A percentile compares a stretch with the other conserved stretches of the same genome.
phyloP scores from a whole-genome alignment of 2,329 filamentous ascomycete genomes.

The Periconia sp. region DNA sequence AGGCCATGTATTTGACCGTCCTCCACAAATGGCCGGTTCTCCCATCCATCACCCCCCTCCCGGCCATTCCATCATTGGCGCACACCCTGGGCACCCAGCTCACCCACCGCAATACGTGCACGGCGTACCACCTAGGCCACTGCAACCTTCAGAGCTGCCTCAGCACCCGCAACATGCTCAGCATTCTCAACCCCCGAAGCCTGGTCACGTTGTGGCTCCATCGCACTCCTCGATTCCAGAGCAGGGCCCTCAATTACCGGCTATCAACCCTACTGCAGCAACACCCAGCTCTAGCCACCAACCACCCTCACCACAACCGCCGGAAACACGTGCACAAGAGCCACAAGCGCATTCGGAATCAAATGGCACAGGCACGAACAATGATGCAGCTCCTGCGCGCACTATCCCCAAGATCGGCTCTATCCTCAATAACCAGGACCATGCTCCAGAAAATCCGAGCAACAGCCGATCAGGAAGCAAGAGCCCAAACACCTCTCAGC shows the following conservation, averaged over 20 bases:
- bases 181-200: conserved; percentile 41
- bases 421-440: conserved; percentile 34
- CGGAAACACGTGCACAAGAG: conserved; percentile 48
- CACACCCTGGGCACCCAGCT: conserved; percentile 28
- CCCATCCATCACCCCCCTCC: conserved; percentile 42
- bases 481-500: conserved; percentile 39
- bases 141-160: conserved; percentile 40
- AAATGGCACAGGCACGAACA: conserved; percentile 25
- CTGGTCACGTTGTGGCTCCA: conserved; percentile 17
- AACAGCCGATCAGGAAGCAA: conserved; percentile 46
- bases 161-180: neutral
- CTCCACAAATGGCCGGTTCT: conserved; percentile 26
- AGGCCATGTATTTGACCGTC: conserved; percentile 20
- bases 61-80: conserved; percentile 29
- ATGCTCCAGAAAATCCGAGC: conserved; percentile 31
- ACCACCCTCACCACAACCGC: conserved; percentile 31
- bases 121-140: conserved; percentile 41
- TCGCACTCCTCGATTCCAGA: conserved; percentile 27
- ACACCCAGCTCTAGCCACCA: conserved; percentile 20
- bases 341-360: conserved; percentile 43
- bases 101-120: conserved; percentile 39
- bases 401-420: conserved; percentile 51
- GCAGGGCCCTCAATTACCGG: conserved; percentile 40
- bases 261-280: conserved; percentile 29
- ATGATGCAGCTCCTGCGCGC: conserved; percentile 29